A percentile compares a stretch with the other conserved stretches of the same genome.
Evolutionary conservation across 768 basidiomycete species (phyloP).

Genomic region (Cystofilobasidium macerans): DNA sequence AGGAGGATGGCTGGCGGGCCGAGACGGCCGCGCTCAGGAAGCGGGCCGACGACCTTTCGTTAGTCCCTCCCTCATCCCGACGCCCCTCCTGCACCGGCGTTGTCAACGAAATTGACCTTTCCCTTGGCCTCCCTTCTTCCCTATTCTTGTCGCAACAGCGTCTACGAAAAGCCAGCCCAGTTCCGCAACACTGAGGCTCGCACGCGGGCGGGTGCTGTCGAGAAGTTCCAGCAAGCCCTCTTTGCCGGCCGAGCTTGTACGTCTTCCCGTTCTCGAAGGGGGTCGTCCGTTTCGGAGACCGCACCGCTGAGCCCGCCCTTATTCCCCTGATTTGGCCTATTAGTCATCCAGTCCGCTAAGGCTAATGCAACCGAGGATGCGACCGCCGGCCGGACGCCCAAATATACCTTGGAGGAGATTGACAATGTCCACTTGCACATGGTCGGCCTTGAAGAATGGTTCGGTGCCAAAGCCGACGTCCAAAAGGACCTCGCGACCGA

Average conservation of each 20-base stretch:
- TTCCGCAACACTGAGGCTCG: slow-evolving; percentile 82
- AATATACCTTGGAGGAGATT: slow-evolving; percentile 80
- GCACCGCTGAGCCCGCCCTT: neutral
- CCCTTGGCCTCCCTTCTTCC: neutral
- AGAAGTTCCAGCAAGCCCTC: slow-evolving; percentile 71
- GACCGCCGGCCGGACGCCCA: slow-evolving; percentile 39
- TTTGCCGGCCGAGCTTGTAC: slow-evolving; percentile 44
- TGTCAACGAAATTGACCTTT: slow-evolving; percentile 5
- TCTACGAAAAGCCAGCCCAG: slow-evolving; percentile 67
- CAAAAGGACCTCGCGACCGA: slow-evolving; percentile 63
- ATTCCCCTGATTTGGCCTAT: neutral
- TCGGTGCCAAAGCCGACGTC: slow-evolving; percentile 66
- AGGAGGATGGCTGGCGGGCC: slow-evolving; percentile 70
- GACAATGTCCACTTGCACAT: slow-evolving; percentile 63
- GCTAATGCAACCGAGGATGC: slow-evolving; percentile 60
- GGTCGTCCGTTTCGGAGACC: neutral
- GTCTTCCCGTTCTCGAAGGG: neutral
- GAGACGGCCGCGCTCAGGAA: slow-evolving; percentile 61
- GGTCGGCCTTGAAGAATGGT: slow-evolving; percentile 71
- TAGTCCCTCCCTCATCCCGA: slow-evolving; percentile 39
- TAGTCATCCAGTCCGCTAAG: slow-evolving; percentile 62
- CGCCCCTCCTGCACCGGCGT: too few relatives aligned
- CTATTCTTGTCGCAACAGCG: slow-evolving; percentile 45
- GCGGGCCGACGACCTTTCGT: slow-evolving; percentile 76
- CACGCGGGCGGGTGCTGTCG: slow-evolving; percentile 69